Evolutionary conservation across 805 yeast genomes (phyloP), one percentile per base, ranked within the genome.

Genomic region (Brettanomyces anomalus): DNA sequence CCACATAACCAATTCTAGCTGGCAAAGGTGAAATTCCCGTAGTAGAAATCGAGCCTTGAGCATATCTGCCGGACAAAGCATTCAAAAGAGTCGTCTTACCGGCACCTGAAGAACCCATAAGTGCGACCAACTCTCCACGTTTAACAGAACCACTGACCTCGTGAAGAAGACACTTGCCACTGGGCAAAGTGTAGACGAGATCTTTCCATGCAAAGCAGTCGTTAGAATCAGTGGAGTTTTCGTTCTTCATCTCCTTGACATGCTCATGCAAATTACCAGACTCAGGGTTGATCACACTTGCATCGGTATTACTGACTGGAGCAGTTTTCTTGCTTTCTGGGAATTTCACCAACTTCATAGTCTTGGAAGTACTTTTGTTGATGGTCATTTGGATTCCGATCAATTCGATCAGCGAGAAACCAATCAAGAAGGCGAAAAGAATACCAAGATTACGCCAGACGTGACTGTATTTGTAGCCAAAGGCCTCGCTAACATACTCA

Each of bases 61-160:
- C 65, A 42, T 64, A 56, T 52, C 78, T 57, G 48, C 67, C 71
- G 37, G 77, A 66, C 42, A 72, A 57, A 3, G 65, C 60, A 49
- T 72, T 72, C 50, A 72, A 61, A 42, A 72, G 56, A 5, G 77
- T 72, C 4, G 77, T 72, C 49, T 72, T 73, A 47, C 74, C 74
- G 10, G 73, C 72, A 46, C 75, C 76, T 14, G 72, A 66, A 36
- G 66, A 71, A 37, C 74, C 74, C 73, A 69, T 68, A 24, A 69
- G 55, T 1, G 74, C 70, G 24, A 71, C 66, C 42, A 69, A 51
- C 16, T 65, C 61, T 18, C 74, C 72, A 0, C 70, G 69, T 35
- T 57, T 49, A 49, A 57, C 43, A 58, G 42, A 60, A 34, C 60
- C 60, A 36, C 49, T 39, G 50, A 58, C 48, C 41, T 45, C 31